Base-by-base conservation (phyloP, 441 rosid species). In the Rhodomyrtus psidioides region DNA sequence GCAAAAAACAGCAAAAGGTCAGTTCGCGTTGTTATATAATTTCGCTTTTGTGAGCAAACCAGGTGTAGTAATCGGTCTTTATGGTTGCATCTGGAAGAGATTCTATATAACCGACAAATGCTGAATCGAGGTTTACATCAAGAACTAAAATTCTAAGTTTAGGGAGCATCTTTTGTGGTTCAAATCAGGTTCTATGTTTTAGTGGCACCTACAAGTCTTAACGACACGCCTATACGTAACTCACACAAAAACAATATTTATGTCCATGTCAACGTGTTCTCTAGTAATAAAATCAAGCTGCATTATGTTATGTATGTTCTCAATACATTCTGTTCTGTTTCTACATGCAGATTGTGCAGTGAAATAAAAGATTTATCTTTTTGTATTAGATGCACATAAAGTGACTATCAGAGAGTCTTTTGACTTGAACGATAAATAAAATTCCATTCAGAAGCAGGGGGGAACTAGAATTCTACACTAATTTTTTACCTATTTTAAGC, bases 1-100 rank as follows among this genome's bases (percentile, higher is more conserved):
- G 98, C 94, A 94, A 90, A 95, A 95, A 89, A 93, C 92, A 88
- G 95, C 95, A 12, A 95, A 89, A 86, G 97, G 99, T 97, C 55
- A 85, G 97, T 88, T 58, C 85, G 89, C 86, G 83, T 46, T 89
- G 86, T 83, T 28, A 74, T 87, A 46, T 55, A 49, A 23, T 42
- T 62, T 88, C 1, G 30, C 85, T 54, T 27, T 42, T n/a, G 44
- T 54, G 34, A 81, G 76, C 39, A 54, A 82, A 79, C 53, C 16
- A 17, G n/a, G 30, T 28, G 13, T 19, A 53, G 49, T 7, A 39
- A 86, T 56, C 12, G 54, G 39, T 83, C 85, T 42, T 55, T 53
- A 10, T 34, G 46, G 49, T 28, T 88, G 62, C 57, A 51, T 81
- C 46, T 86, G 79, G 79, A 70, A 70, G 79, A 70, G 79, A 70